Evolutionary conservation across 2,329 filamentous ascomycete genomes (phyloP).

Genomic region (Metarhizium humberi): DNA sequence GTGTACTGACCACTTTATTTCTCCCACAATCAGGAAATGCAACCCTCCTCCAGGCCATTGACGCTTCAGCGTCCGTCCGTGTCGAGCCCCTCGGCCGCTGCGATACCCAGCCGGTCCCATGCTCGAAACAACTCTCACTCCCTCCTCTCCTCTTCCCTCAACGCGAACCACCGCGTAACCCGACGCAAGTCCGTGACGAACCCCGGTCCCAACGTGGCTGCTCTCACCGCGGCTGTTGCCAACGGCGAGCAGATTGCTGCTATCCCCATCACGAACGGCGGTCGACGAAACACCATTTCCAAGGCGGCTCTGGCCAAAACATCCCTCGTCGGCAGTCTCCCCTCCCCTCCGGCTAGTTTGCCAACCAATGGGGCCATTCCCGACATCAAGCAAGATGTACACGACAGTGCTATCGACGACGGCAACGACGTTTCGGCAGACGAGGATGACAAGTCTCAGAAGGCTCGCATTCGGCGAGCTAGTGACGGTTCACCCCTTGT

Average conservation of each 20-base stretch:
- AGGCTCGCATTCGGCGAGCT: slow-evolving; percentile 49
- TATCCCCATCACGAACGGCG: slow-evolving; percentile 47
- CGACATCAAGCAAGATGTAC: slow-evolving; percentile 38
- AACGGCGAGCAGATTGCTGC: slow-evolving; percentile 51
- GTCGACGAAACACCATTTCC: slow-evolving; percentile 60
- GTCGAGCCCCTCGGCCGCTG: slow-evolving; percentile 48
- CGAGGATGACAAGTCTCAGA: slow-evolving; percentile 39
- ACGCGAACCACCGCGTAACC: slow-evolving; percentile 75
- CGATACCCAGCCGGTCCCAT: slow-evolving; percentile 51
- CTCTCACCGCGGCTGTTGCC: slow-evolving; percentile 62
- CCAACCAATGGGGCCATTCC: slow-evolving; percentile 46
- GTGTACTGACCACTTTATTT: slow-evolving; percentile 22
- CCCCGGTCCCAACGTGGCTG: slow-evolving; percentile 62
- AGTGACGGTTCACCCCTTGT: slow-evolving; percentile 79
- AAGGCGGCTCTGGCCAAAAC: slow-evolving; percentile 35
- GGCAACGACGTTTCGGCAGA: slow-evolving; percentile 49
- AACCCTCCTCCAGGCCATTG: slow-evolving; percentile 57
- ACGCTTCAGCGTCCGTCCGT: slow-evolving; percentile 52
- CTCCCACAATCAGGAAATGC: slow-evolving; percentile 44
- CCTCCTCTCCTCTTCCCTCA: slow-evolving; percentile 66
- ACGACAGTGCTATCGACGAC: slow-evolving; percentile 61
- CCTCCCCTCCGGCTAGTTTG: slow-evolving; percentile 58
- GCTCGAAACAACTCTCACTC: slow-evolving; percentile 75
- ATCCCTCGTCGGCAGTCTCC: slow-evolving; percentile 42
- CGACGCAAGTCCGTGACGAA: slow-evolving; percentile 90